Evolutionary conservation across 805 yeast genomes (phyloP), one percentile per base, ranked within the genome.

Genomic region (Candida sithepensis): DNA sequence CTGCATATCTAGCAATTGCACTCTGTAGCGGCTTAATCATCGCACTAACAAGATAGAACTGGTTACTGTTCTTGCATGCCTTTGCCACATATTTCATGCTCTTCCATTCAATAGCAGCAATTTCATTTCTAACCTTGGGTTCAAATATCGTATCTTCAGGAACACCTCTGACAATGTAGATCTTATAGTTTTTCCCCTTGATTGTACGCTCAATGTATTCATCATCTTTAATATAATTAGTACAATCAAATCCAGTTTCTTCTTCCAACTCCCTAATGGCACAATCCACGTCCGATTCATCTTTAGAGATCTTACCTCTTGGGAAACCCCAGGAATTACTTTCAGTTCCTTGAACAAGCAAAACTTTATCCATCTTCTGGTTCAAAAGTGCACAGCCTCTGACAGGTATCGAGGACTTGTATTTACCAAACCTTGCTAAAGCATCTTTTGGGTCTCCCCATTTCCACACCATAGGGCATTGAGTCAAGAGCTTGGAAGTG

Each of bases 251-350:
- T 0, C 98, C 96, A 14, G 91, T 92, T 66, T 94, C 99, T 68
- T 94, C 99, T 52, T 77, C 77, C 20, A 88, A 90, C 64, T 94
- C 99, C 58, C 99, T 78, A 13, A 88, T 67, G 4, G 98, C 97
- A 70, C 99, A 95, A 45, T 79, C 82, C 5, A 81, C 75, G 65
- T 94, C 99, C 14, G 82, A 72, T 70, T 94, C 99, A 61, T 84
- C 95, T 63, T 94, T 91, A 34, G 95, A 88, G 48, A 94, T 94
- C 67, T 94, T 94, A 5, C 99, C 99, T 64, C 96, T 75, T 5
- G 99, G 99, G 60, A 94, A 94, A 7, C 96, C 86, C 98, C 98
- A 94, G 1, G 85, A 69, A 28, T 71, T 68, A 12, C 90, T 78
- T 53, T 88, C 95, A 43, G 83, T 82, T 3, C 97, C 97, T 61